Evolutionary conservation across 345 rosid genomes (phyloP), one percentile per base, ranked within the genome.

Genomic region (Corchorus capsularis): DNA sequence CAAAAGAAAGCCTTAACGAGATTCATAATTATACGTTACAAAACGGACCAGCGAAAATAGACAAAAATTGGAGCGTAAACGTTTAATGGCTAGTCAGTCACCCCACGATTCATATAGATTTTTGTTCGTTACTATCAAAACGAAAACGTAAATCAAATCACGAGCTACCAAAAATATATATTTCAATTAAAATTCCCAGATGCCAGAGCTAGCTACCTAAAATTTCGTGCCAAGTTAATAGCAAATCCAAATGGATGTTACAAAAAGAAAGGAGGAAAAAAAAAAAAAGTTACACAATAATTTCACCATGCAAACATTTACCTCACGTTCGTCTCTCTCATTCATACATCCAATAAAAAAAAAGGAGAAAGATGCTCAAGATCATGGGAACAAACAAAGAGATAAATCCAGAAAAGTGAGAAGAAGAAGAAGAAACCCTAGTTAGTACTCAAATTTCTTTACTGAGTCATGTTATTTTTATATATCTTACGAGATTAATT

Each of bases 291-390:
- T 32, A 69, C 39, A 49, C 57, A 47, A 69, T 11, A 22, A 19
- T 69, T 69, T 22, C 72, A 66, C 72, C 22, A 45, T 68, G 72
- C 52, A 67, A 22, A 41, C 27, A 6, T 52, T 69, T 14, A 22
- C 35, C 57, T 69, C 57, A 15, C 17, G 17, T 32, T 15, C 41
- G 19, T 50, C 45, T 53, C 66, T 1, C 4, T 12, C 15, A 13
- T 14, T 34, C 68, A 5, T 67, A 45, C 71, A 46, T 19, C 20
- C 22, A 67, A 10, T 10, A 22, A 43, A 4, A 19, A 11, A 6
- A 39, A 39, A 39, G 2, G 43, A 39, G 43, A 0, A 19, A 4
- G 47, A 39, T 39, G 16, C 70, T 3, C 12, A 9, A 19, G 52
- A 67, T 32, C 50, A 20, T 11, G 32, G 15, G 15, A 41, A 65